These are phyloP conservation scores for Aspergillus candidus DNA, from an alignment of 2,329 filamentous ascomycete species.

Conservation along the genomic window DNA sequence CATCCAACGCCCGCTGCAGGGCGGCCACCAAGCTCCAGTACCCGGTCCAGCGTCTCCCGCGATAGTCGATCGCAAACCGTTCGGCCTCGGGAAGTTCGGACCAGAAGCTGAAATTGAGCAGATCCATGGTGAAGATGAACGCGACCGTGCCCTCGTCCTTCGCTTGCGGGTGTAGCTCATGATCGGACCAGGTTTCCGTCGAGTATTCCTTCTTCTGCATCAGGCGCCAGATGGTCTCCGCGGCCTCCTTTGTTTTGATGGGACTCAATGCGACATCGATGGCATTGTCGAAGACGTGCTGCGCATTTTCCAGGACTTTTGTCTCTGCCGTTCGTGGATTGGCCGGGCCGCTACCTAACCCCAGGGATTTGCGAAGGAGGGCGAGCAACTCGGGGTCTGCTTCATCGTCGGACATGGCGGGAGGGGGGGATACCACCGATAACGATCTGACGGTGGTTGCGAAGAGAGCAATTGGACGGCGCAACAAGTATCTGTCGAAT, in stretches of 20 bases:
- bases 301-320: constrained; percentile 72
- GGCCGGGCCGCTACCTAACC: constrained; percentile 52
- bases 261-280: constrained; percentile 90
- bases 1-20: constrained; percentile 79
- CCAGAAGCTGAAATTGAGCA: constrained; percentile 98
- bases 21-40: constrained; percentile 92
- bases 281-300: constrained; percentile 84
- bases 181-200: constrained; percentile 76
- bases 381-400: constrained; percentile 81
- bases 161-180: constrained; percentile 80
- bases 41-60: constrained; percentile 76
- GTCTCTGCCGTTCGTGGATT: constrained; percentile 62
- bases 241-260: constrained; percentile 73
- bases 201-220: constrained; percentile 84
- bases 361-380: constrained; percentile 74
- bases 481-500: too few species aligned
- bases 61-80: constrained; percentile 77
- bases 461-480: too few species aligned
- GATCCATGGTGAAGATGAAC: constrained; percentile 96
- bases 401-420: constrained; percentile 81
- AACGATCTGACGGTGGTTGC: too few species aligned
- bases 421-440: neutral
- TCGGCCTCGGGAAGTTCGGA: constrained; percentile 64
- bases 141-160: constrained; percentile 75
- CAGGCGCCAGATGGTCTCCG: constrained; percentile 66